These are phyloP conservation scores for Phyllosticta capitalensis DNA, from an alignment of 2,329 filamentous ascomycete species.

Conservation along the genomic window DNA sequence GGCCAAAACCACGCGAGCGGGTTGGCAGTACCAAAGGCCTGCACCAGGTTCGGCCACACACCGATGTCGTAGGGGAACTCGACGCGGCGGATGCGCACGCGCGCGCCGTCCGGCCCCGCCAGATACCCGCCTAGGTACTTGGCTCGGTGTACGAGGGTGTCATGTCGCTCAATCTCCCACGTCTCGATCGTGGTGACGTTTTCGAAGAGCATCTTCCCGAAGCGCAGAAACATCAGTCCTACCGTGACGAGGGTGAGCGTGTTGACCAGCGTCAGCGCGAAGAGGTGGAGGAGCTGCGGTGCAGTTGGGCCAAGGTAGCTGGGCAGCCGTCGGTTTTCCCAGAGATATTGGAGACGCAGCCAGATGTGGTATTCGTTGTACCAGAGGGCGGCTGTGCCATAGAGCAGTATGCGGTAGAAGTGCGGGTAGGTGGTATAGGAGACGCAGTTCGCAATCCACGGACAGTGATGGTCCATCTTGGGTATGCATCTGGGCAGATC, in stretches of 20 bases:
- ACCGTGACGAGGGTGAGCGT: conserved; percentile 53
- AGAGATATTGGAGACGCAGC: conserved; percentile 50
- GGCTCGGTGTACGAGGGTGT: conserved; percentile 36
- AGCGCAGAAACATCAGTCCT: conserved; percentile 54
- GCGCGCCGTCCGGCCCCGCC: conserved; percentile 46
- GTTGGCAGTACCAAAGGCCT: conserved; percentile 65
- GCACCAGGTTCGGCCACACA: conserved; percentile 61
- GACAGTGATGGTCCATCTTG: conserved; percentile 81
- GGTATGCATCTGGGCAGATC: conserved; percentile 51
- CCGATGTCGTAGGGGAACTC: conserved; percentile 79
- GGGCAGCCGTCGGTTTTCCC: conserved; percentile 56
- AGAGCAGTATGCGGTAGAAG: conserved; percentile 69
- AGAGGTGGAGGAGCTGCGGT: conserved; percentile 50
- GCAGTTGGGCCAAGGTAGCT: conserved; percentile 61
- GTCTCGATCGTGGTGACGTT: conserved; percentile 65
- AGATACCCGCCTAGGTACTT: conserved; percentile 46
- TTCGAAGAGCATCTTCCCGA: conserved; percentile 20
- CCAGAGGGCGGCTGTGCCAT: conserved; percentile 52
- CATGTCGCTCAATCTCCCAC: conserved; percentile 52
- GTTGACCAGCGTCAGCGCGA: conserved; percentile 50
- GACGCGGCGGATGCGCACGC: conserved; percentile 49
- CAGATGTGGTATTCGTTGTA: conserved; percentile 55
- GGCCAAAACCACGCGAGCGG: conserved; percentile 59
- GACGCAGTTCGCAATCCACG: conserved; percentile 77
- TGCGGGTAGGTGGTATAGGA: conserved; percentile 74